Evolutionary conservation across 768 basidiomycete genomes (phyloP).

Genomic region (Mycena galopus): DNA sequence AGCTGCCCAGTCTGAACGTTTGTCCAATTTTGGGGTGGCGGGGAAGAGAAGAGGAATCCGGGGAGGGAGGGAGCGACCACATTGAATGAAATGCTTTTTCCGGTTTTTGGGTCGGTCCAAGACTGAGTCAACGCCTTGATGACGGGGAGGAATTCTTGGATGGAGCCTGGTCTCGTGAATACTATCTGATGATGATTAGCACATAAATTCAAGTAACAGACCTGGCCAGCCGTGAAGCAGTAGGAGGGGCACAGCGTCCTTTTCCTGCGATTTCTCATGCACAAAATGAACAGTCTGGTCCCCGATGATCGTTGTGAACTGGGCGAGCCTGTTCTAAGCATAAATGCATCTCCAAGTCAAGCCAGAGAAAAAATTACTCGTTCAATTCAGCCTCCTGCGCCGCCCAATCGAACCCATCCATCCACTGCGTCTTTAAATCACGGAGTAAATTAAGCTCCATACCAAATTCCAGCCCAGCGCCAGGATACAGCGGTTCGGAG

Average conservation of each 20-base stretch:
- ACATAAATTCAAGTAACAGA: too few species aligned
- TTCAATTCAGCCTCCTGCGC: too few species aligned
- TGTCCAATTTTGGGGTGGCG: conserved; percentile 36
- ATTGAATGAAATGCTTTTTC: conserved; percentile 11
- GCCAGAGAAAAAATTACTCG: too few species aligned
- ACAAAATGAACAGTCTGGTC: conserved; percentile 29
- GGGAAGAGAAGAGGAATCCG: conserved; percentile 36
- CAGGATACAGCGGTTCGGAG: too few species aligned
- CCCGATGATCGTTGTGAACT: conserved; percentile 35
- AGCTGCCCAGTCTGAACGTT: conserved; percentile 40
- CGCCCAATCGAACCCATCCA: too few species aligned
- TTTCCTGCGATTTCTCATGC: conserved; percentile 15
- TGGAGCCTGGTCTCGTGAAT: conserved; percentile 27
- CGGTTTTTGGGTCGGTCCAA: neutral
- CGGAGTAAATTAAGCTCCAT: too few species aligned
- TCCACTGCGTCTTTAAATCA: too few species aligned
- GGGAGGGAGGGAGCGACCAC: conserved; percentile 33
- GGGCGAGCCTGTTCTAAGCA: neutral
- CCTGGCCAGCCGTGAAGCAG: conserved; percentile 34
- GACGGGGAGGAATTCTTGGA: conserved; percentile 30
- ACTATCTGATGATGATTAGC: too few species aligned
- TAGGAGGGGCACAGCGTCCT: conserved; percentile 24
- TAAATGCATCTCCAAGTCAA: too few species aligned
- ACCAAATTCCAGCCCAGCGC: too few species aligned
- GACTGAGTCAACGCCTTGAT: conserved; percentile 24